Percentiles rank a stretch among this genome's conserved stretches.
Evolutionary conservation across 805 yeast species (phyloP).

Genomic region (Kodamaea restingae): DNA sequence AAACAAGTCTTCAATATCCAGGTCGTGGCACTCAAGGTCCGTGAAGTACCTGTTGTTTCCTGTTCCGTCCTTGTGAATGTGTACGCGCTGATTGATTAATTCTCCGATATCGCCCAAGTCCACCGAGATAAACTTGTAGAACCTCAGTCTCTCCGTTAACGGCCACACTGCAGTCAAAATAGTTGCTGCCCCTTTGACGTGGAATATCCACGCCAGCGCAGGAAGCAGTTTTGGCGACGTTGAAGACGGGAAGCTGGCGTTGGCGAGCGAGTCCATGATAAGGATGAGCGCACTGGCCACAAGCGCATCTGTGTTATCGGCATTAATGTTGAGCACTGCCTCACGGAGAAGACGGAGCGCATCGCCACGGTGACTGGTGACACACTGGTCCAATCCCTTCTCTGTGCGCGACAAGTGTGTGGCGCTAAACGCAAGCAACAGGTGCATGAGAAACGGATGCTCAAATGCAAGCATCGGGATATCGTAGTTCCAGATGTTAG

Average conservation of each 20-base stretch:
- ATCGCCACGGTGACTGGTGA: slow-evolving; percentile 82
- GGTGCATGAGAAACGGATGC: slow-evolving; percentile 89
- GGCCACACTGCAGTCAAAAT: slow-evolving; percentile 97
- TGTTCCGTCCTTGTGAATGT: slow-evolving; percentile 21
- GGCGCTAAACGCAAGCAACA: slow-evolving; percentile 85
- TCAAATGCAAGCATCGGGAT: slow-evolving; percentile 86
- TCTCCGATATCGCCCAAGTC: slow-evolving; percentile 89
- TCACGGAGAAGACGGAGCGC: slow-evolving; percentile 77
- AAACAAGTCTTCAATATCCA: slow-evolving; percentile 76
- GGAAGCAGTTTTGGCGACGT: slow-evolving; percentile 60
- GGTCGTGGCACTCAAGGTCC: slow-evolving; percentile 77
- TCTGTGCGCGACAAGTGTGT: slow-evolving; percentile 81
- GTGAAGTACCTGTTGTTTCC: slow-evolving; percentile 39
- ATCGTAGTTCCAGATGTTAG: slow-evolving; percentile 80
- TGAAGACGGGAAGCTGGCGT: slow-evolving; percentile 63
- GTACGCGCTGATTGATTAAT: slow-evolving; percentile 42
- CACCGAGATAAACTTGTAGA: slow-evolving; percentile 56
- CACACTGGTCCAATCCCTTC: slow-evolving; percentile 72
- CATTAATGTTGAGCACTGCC: slow-evolving; percentile 78
- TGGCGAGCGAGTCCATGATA: slow-evolving; percentile 91
- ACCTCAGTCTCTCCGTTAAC: slow-evolving; percentile 43
- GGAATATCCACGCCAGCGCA: slow-evolving; percentile 95
- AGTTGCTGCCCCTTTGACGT: slow-evolving; percentile 95
- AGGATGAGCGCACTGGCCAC: slow-evolving; percentile 88
- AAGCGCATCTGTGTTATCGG: slow-evolving; percentile 86